Conservation (phyloP, 2,329 filamentous ascomycete genomes). For the Fusarium pseudoanthophilum region DNA sequence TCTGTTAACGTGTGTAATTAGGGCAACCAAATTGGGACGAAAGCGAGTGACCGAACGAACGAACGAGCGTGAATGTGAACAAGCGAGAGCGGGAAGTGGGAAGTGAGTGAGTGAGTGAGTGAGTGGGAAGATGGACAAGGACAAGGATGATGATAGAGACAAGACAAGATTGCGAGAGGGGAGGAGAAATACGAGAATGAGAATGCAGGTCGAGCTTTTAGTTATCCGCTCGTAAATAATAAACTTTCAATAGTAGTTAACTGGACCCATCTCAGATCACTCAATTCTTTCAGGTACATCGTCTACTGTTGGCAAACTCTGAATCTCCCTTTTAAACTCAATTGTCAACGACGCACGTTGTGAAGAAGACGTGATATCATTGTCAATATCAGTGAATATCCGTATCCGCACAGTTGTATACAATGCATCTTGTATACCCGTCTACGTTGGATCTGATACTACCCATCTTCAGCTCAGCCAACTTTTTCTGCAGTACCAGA, state of each 20-base stretch:
- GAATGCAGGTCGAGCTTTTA: slow-evolving; percentile 1
- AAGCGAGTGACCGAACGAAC: slow-evolving; percentile 22
- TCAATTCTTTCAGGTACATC: neutral
- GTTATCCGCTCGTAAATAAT: slow-evolving; percentile 1
- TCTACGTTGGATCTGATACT: neutral
- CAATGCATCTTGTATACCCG: slow-evolving; percentile 9
- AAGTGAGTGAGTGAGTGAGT: neutral
- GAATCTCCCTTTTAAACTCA: neutral
- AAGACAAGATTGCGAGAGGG: slow-evolving; percentile 4
- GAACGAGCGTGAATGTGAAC: neutral
- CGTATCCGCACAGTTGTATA: neutral
- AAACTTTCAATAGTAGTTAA: slow-evolving; percentile 2
- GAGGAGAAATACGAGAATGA: slow-evolving; percentile 20
- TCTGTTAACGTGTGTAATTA: neutral
- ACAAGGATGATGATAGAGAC: slow-evolving; percentile 25
- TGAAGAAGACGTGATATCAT: neutral
- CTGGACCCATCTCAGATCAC: neutral
- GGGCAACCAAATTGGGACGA: slow-evolving; percentile 12
- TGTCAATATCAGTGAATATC: neutral
- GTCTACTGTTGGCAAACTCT: neutral
- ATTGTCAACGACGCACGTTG: neutral
- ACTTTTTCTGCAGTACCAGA: neutral
- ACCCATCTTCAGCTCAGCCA: neutral
- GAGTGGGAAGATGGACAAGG: slow-evolving; percentile 12
- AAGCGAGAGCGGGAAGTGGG: slow-evolving; percentile 3